Percentiles rank a stretch among this genome's conserved stretches.
phyloP scores from a whole-genome alignment of 495 filamentous ascomycete species.

The Parathielavia appendiculata region DNA sequence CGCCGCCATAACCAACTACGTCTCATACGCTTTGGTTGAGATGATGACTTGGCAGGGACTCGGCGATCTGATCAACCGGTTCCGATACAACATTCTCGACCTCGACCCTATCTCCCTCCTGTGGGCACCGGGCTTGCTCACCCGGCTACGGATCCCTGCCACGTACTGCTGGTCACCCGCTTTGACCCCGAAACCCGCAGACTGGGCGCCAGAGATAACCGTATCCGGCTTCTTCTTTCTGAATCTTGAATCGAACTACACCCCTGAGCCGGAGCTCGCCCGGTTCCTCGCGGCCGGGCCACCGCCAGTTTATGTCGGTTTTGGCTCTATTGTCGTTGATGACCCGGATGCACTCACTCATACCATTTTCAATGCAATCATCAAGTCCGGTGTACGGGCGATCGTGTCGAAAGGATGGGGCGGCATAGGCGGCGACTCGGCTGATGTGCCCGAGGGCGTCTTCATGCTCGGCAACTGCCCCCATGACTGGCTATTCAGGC shows the following conservation, averaged over 20 bases:
- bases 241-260: conserved; percentile 55
- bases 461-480: conserved; percentile 74
- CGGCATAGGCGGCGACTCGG: conserved; percentile 58
- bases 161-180: conserved; percentile 65
- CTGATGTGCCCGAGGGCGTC: conserved; percentile 59
- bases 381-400: conserved; percentile 60
- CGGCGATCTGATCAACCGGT: conserved; percentile 62
- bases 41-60: conserved; percentile 63
- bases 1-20: conserved; percentile 58
- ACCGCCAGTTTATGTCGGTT: conserved; percentile 74
- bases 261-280: conserved; percentile 49
- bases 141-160: conserved; percentile 55
- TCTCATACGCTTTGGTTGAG: conserved; percentile 66
- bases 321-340: conserved; percentile 77
- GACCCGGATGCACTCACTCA: conserved; percentile 62
- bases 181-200: conserved; percentile 58
- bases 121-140: conserved; percentile 61
- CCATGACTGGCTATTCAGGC: conserved; percentile 78
- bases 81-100: conserved; percentile 53
- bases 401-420: conserved; percentile 81
- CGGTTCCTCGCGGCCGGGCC: conserved; percentile 55
- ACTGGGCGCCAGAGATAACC: conserved; percentile 59
- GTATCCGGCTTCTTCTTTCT: conserved; percentile 63
- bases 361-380: conserved; percentile 64
- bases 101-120: conserved; percentile 58